Percentiles rank a stretch among this genome's conserved stretches.
phyloP scores from a whole-genome alignment of 305 asterid genomes.

The Solanum hybrid region DNA sequence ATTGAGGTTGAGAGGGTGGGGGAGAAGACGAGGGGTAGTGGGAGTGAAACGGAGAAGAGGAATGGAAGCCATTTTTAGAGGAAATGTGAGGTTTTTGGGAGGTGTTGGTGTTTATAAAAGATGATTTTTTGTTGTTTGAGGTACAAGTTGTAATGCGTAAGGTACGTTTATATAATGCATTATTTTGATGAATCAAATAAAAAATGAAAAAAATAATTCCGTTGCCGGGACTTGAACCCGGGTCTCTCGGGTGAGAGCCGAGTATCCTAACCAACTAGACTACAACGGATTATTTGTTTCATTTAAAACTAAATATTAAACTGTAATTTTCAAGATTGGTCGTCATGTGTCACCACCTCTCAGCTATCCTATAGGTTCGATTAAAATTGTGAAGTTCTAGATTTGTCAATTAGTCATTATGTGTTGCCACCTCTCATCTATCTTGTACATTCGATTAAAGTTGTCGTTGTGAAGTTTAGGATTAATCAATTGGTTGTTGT shows the following conservation, averaged over 20 bases:
- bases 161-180: background rate
- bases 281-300: constrained; percentile 22
- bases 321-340: background rate
- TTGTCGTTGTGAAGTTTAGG: background rate
- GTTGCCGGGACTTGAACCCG: constrained; percentile 47
- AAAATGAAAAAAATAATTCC: background rate
- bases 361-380: no score
- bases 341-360: background rate
- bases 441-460: background rate
- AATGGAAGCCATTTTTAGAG: constrained; percentile 35
- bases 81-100: background rate
- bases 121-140: background rate
- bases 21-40: constrained; percentile 2
- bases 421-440: background rate
- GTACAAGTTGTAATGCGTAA: background rate
- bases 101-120: background rate
- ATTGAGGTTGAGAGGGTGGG: constrained; percentile 8
- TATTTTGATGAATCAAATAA: fast-evolving
- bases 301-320: fast-evolving
- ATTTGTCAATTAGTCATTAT: no score
- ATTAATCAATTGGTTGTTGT: background rate
- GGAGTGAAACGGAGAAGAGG: constrained; percentile 39
- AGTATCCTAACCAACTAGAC: constrained; percentile 43
- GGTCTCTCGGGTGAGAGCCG: constrained; percentile 44
- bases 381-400: no score